Percentiles rank a stretch among this genome's conserved stretches.
These are phyloP conservation scores for Ziziphus jujuba DNA, from an alignment of 306 rosid genomes.

Conservation along the genomic window DNA sequence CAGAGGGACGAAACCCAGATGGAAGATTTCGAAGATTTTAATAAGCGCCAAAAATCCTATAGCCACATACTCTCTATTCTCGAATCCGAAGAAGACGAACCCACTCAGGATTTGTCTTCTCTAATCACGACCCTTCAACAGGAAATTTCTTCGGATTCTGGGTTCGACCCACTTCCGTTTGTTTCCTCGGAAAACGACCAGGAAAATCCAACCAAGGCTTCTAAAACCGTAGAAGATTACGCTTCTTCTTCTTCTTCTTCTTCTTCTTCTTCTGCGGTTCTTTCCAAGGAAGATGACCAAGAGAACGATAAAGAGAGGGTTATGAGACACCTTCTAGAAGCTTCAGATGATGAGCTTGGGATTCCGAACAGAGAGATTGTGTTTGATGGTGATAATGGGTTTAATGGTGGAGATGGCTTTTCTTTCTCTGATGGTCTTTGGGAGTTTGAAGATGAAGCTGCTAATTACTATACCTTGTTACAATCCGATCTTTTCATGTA, in stretches of 20 bases:
- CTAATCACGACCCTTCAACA: conserved; percentile 67
- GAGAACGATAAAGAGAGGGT: conserved; percentile 54
- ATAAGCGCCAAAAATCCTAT: conserved; percentile 61
- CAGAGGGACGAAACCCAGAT: conserved; percentile 43
- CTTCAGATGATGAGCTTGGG: conserved; percentile 93
- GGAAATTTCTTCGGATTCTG: conserved; percentile 42
- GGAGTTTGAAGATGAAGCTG: conserved; percentile 88
- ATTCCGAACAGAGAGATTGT: conserved; percentile 47
- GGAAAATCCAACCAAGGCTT: background rate
- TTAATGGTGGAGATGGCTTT: conserved; percentile 33
- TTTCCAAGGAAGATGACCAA: conserved; percentile 40
- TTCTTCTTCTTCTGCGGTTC: background rate
- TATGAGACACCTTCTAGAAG: conserved; percentile 76
- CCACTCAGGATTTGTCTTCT: conserved; percentile 54
- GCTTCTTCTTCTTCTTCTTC: conserved; percentile 20
- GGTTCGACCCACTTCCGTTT: conserved; percentile 18
- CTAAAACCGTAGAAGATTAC: conserved; percentile 13
- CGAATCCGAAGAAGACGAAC: conserved; percentile 69
- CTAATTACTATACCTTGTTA: conserved; percentile 62
- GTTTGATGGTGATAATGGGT: conserved; percentile 23
- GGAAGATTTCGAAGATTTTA: conserved; percentile 23
- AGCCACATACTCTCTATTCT: conserved; percentile 71
- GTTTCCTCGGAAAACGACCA: conserved; percentile 8
- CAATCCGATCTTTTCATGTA: conserved; percentile 80
- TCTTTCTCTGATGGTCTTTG: conserved; percentile 51